A percentile compares a stretch with the other conserved stretches of the same genome.
Evolutionary conservation across 768 basidiomycete species (phyloP).

Genomic region (Cyathus striatus): DNA sequence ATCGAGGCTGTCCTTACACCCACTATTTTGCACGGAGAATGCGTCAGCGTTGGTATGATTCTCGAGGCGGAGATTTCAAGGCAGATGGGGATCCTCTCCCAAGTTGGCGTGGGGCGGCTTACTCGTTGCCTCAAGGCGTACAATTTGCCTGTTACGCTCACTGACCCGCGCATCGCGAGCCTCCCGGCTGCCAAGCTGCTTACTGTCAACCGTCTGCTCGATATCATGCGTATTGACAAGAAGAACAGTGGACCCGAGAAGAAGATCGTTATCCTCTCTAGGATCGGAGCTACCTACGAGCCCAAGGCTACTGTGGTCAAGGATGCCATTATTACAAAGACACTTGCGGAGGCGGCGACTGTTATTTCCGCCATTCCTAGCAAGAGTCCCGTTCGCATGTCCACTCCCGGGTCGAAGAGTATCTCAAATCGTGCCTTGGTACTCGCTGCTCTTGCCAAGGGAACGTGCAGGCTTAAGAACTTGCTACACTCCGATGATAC

Average conservation of each 20-base stretch:
- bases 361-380: slow-evolving; percentile 67
- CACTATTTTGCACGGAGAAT: slow-evolving; percentile 92
- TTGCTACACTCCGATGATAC: slow-evolving; percentile 97
- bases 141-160: slow-evolving; percentile 80
- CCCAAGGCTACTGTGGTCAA: slow-evolving; percentile 82
- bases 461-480: slow-evolving; percentile 85
- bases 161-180: slow-evolving; percentile 71
- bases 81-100: slow-evolving; percentile 80
- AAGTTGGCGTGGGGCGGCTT: slow-evolving; percentile 90
- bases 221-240: slow-evolving; percentile 96
- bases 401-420: slow-evolving; percentile 94
- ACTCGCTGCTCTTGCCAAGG: slow-evolving; percentile 85
- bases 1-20: slow-evolving; percentile 96
- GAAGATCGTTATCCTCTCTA: slow-evolving; percentile 88
- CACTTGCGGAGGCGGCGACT: slow-evolving; percentile 73
- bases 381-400: slow-evolving; percentile 61
- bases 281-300: slow-evolving; percentile 91
- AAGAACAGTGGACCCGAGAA: slow-evolving; percentile 93
- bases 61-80: slow-evolving; percentile 93
- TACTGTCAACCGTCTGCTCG: slow-evolving; percentile 76
- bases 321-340: slow-evolving; percentile 78
- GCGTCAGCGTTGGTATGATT: slow-evolving; percentile 93
- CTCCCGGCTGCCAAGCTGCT: slow-evolving; percentile 69
- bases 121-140: slow-evolving; percentile 85
- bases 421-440: slow-evolving; percentile 94